A percentile compares a stretch with the other conserved stretches of the same genome.
Conservation (phyloP, 352 stramenopile genomes). For the Pythium angustatum region DNA sequence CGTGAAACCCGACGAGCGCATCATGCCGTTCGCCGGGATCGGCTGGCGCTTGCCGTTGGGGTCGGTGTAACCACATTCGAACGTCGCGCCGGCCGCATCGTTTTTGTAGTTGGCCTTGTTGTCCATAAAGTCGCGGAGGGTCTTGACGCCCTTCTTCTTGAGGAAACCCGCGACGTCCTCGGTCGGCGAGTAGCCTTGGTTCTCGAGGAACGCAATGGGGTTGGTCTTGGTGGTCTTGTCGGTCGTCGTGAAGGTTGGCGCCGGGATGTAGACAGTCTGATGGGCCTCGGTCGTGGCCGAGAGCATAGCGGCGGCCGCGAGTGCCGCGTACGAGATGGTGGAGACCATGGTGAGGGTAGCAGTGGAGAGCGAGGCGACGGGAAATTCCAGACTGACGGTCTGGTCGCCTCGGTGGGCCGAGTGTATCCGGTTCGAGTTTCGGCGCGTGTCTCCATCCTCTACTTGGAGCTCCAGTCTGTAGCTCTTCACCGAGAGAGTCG, state of each 20-base stretch:
- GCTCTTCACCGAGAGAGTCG: too few relatives aligned
- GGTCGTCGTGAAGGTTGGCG: slow-evolving; percentile 19
- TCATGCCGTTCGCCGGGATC: slow-evolving; percentile 28
- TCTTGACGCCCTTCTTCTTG: slow-evolving; percentile 36
- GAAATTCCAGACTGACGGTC: background rate
- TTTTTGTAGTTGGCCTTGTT: slow-evolving; percentile 32
- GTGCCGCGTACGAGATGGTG: background rate
- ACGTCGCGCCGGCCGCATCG: slow-evolving; percentile 31
- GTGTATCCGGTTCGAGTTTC: too few relatives aligned
- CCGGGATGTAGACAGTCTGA: slow-evolving; percentile 18
- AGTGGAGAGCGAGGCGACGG: background rate
- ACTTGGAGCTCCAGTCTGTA: too few relatives aligned
- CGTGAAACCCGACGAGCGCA: slow-evolving; percentile 34
- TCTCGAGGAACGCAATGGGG: slow-evolving; percentile 41
- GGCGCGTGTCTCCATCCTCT: too few relatives aligned
- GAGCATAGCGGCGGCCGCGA: slow-evolving; percentile 11
- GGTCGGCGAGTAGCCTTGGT: slow-evolving; percentile 40
- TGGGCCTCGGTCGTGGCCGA: slow-evolving; percentile 12
- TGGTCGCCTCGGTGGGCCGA: too few relatives aligned
- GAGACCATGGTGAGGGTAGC: slow-evolving; percentile 12
- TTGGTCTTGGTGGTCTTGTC: slow-evolving; percentile 23
- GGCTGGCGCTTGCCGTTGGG: slow-evolving; percentile 20
- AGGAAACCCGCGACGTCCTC: slow-evolving; percentile 43
- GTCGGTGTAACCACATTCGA: slow-evolving; percentile 27
- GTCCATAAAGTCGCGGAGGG: slow-evolving; percentile 42